Percentiles rank a stretch among this genome's conserved stretches.
Conservation (phyloP, 352 stramenopile genomes). For the Lagenidium giganteum region DNA sequence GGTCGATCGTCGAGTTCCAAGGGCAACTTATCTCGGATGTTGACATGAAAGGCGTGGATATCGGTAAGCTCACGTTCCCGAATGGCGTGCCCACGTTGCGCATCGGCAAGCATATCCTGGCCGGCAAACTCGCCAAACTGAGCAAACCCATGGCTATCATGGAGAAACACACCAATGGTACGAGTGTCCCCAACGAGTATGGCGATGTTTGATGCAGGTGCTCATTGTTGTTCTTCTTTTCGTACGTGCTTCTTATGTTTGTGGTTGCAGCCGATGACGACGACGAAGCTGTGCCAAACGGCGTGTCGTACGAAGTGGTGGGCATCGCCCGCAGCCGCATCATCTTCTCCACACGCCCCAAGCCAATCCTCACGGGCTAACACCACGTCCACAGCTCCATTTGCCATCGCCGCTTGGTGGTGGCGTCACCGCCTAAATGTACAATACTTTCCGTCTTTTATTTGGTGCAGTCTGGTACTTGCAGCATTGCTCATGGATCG, state of each 20-base stretch:
- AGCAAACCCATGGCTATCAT: conserved; percentile 75
- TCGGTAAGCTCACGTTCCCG: conserved; percentile 64
- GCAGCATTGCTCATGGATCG: no score
- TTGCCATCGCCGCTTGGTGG: background rate
- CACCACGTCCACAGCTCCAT: background rate
- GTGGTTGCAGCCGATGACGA: background rate
- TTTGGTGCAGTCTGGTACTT: no score
- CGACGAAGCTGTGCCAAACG: background rate
- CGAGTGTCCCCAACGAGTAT: no score
- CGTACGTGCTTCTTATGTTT: background rate
- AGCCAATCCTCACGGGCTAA: conserved; percentile 49
- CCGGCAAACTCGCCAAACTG: conserved; percentile 64
- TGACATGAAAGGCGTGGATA: conserved; percentile 36
- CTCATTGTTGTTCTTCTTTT: no score
- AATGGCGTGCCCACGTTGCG: conserved; percentile 69
- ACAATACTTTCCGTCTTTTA: no score
- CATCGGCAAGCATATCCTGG: conserved; percentile 80
- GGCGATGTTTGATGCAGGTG: conserved; percentile 2
- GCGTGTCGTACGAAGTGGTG: conserved; percentile 58
- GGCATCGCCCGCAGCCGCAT: conserved; percentile 74
- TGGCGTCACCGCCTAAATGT: no score
- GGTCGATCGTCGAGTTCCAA: conserved; percentile 83
- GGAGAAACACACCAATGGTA: conserved; percentile 30
- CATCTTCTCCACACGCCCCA: conserved; percentile 69
- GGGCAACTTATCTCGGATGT: conserved; percentile 50